Conservation (phyloP, 2,329 filamentous ascomycete species). For the Diaporthe ampelina region DNA sequence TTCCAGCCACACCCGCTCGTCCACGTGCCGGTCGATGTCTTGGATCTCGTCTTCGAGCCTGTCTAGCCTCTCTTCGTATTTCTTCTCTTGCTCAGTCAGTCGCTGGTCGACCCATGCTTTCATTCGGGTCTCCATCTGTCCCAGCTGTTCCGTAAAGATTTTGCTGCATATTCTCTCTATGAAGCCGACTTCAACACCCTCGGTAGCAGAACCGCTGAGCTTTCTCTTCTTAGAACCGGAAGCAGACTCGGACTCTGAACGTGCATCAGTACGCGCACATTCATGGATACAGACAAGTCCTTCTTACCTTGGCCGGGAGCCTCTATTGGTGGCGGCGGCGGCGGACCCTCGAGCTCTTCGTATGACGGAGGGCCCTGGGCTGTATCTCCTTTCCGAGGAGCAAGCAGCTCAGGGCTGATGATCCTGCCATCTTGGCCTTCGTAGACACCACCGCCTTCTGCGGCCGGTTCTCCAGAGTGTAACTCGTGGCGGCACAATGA, state of each 20-base stretch:
- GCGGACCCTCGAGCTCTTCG: slow-evolving; percentile 25
- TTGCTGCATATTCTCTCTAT: slow-evolving; percentile 19
- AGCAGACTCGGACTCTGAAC: background rate
- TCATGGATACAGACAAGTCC: background rate
- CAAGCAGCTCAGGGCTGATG: slow-evolving; percentile 3
- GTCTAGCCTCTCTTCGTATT: slow-evolving; percentile 12
- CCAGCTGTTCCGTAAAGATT: slow-evolving; percentile 13
- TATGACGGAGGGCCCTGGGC: slow-evolving; percentile 32
- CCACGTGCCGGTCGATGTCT: slow-evolving; percentile 5
- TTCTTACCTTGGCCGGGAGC: slow-evolving; percentile 1
- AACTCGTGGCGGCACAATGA: slow-evolving; percentile 22
- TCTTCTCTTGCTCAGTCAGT: slow-evolving; percentile 11
- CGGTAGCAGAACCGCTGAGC: background rate
- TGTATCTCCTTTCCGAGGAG: slow-evolving; percentile 8
- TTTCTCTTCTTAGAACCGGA: slow-evolving; percentile 16
- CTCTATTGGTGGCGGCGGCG: slow-evolving; percentile 18
- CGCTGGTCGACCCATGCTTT: slow-evolving; percentile 21
- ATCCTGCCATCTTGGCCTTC: slow-evolving; percentile 29
- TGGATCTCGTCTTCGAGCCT: slow-evolving; percentile 20
- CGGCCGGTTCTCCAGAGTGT: background rate
- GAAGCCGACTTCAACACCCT: background rate
- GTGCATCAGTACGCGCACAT: background rate
- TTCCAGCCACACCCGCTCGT: slow-evolving; percentile 25
- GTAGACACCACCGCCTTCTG: slow-evolving; percentile 25
- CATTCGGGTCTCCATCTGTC: slow-evolving; percentile 17